phyloP scores from a whole-genome alignment of 1,284 basidiomycete species.

The Irpex sp. region DNA sequence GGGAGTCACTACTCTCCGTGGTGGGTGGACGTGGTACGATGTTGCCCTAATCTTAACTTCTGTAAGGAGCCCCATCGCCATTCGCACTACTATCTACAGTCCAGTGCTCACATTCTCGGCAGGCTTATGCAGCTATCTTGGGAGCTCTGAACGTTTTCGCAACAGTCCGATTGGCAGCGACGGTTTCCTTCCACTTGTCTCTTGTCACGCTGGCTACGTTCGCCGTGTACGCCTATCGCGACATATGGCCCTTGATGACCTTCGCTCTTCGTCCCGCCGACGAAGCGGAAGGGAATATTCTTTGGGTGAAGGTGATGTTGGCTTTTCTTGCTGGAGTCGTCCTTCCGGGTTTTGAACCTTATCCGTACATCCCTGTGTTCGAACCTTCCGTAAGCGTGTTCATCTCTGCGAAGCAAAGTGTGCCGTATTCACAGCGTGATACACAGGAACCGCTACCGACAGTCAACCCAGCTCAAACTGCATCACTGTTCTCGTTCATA shows the following conservation, averaged over 20 bases:
- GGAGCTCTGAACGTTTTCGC: conserved; percentile 18
- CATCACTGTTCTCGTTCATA: conserved; percentile 51
- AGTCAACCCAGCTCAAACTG: conserved; percentile 65
- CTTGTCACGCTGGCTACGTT: neutral
- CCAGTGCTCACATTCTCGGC: conserved; percentile 26
- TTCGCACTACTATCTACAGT: no score
- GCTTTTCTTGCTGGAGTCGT: neutral
- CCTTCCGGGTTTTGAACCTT: conserved; percentile 38
- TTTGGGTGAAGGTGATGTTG: conserved; percentile 2
- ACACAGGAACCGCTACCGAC: conserved; percentile 37
- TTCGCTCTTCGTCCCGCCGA: neutral
- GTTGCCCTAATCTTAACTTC: conserved; percentile 3
- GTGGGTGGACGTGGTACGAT: conserved; percentile 8
- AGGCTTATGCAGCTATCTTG: conserved; percentile 23
- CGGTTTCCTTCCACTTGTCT: conserved; percentile 5
- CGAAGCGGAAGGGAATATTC: neutral
- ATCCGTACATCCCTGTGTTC: conserved; percentile 38
- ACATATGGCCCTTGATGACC: conserved; percentile 6
- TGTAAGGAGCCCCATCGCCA: conserved; percentile 8
- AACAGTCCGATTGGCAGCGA: conserved; percentile 6
- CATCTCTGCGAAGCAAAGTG: neutral
- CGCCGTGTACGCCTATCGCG: conserved; percentile 5
- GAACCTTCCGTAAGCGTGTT: conserved; percentile 36
- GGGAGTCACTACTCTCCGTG: conserved; percentile 14
- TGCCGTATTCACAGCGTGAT: neutral